Evolutionary conservation across 768 basidiomycete species (phyloP).

Genomic region (Suillus bovinus): DNA sequence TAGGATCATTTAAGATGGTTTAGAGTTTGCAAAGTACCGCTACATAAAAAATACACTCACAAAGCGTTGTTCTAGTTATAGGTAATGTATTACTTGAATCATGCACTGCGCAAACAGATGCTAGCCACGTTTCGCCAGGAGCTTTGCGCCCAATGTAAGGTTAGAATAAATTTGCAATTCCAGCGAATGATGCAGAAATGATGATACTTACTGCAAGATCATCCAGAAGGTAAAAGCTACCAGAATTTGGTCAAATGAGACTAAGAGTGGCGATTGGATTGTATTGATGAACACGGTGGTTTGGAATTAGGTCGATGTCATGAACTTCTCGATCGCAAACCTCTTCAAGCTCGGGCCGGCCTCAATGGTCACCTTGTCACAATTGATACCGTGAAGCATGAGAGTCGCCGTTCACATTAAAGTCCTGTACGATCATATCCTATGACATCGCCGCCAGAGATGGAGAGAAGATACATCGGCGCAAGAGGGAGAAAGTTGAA

Average conservation of each 20-base stretch:
- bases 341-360: neutral
- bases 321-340: no score
- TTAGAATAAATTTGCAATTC: neutral
- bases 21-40: neutral
- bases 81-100: neutral
- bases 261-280: neutral
- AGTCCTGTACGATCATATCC: no score
- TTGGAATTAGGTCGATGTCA: neutral
- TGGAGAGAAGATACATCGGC: neutral
- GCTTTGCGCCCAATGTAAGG: neutral
- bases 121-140: neutral
- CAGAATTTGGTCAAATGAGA: neutral
- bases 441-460: neutral
- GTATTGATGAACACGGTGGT: no score
- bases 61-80: neutral
- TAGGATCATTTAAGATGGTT: neutral
- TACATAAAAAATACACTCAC: neutral
- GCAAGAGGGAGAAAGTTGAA: neutral
- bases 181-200: neutral
- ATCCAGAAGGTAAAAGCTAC: neutral
- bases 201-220: neutral
- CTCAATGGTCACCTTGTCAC: neutral
- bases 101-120: neutral
- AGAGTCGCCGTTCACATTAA: neutral
- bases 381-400: constrained; percentile 1